Conservation (phyloP, 441 rosid species). For the Iberis amara region DNA sequence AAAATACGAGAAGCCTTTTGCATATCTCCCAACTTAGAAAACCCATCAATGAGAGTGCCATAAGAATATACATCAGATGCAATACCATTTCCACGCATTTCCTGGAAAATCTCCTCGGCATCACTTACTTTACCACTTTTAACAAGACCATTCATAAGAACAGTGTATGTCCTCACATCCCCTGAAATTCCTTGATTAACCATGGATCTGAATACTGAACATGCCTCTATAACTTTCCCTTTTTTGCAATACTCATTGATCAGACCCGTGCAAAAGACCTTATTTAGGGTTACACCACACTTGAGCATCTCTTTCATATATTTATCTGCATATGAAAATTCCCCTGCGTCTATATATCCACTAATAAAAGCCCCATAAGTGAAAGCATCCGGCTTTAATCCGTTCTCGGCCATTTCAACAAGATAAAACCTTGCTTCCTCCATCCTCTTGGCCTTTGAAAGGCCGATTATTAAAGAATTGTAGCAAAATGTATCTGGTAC, state of each 20-base stretch:
- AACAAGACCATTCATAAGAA: slow-evolving; percentile 59
- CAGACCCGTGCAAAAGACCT: slow-evolving; percentile 44
- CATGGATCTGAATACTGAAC: slow-evolving; percentile 51
- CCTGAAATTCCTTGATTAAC: slow-evolving; percentile 43
- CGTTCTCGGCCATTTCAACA: slow-evolving; percentile 49
- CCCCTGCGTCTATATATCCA: slow-evolving; percentile 53
- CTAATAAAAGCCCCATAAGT: slow-evolving; percentile 67
- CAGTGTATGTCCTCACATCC: slow-evolving; percentile 46
- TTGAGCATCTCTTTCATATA: slow-evolving; percentile 58
- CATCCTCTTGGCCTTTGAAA: slow-evolving; percentile 68
- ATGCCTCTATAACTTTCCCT: slow-evolving; percentile 48
- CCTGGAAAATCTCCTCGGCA: slow-evolving; percentile 52
- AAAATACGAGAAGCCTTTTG: slow-evolving; percentile 35
- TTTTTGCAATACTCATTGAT: slow-evolving; percentile 63
- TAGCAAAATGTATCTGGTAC: slow-evolving; percentile 67
- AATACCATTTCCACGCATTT: slow-evolving; percentile 48
- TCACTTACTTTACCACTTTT: slow-evolving; percentile 51
- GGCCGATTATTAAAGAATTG: slow-evolving; percentile 65
- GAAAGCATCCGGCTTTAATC: slow-evolving; percentile 62
- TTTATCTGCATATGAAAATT: slow-evolving; percentile 52
- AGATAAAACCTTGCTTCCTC: slow-evolving; percentile 60
- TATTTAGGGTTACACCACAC: slow-evolving; percentile 52
- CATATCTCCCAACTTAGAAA: slow-evolving; percentile 41
- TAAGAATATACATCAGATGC: slow-evolving; percentile 49
- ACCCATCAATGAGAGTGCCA: slow-evolving; percentile 49